Evolutionary conservation across 805 yeast species (phyloP).

Genomic region (Myxozyma neotropica): DNA sequence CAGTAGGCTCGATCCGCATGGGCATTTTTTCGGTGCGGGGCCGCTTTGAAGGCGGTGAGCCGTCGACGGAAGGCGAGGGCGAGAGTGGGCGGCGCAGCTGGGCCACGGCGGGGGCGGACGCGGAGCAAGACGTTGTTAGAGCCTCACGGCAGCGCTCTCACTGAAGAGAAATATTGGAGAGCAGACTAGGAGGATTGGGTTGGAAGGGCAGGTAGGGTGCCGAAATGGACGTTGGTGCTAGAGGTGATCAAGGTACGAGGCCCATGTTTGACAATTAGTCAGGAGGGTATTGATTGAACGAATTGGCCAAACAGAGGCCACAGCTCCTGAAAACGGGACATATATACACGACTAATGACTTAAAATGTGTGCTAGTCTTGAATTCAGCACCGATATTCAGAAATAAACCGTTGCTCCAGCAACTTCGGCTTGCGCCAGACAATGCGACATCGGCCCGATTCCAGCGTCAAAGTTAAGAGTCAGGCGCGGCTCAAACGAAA

Average conservation of each 20-base stretch:
- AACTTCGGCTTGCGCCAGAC: no score
- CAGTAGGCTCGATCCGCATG: conserved; percentile 24
- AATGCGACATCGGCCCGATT: conserved; percentile 17
- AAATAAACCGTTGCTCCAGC: no score
- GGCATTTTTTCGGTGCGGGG: conserved; percentile 26
- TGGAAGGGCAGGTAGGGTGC: neutral
- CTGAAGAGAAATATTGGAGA: neutral
- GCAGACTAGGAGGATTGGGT: no score
- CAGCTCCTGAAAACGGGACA: no score
- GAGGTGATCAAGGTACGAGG: neutral
- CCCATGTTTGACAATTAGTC: neutral
- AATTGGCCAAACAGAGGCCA: no score
- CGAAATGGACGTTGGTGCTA: neutral
- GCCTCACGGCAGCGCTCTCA: conserved; percentile 2
- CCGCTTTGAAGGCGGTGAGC: conserved; percentile 20
- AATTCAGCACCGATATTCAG: no score
- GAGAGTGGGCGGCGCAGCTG: conserved; percentile 22
- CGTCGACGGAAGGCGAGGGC: conserved; percentile 5
- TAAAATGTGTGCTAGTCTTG: no score
- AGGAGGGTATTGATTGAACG: no score
- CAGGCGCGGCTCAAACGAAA: conserved; percentile 6
- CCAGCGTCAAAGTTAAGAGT: neutral
- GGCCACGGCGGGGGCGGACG: conserved; percentile 20
- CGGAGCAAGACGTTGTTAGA: neutral
- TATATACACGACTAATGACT: no score